Evolutionary conservation across 2,329 filamentous ascomycete species (phyloP).

Genomic region (Trichoderma oligosporum): DNA sequence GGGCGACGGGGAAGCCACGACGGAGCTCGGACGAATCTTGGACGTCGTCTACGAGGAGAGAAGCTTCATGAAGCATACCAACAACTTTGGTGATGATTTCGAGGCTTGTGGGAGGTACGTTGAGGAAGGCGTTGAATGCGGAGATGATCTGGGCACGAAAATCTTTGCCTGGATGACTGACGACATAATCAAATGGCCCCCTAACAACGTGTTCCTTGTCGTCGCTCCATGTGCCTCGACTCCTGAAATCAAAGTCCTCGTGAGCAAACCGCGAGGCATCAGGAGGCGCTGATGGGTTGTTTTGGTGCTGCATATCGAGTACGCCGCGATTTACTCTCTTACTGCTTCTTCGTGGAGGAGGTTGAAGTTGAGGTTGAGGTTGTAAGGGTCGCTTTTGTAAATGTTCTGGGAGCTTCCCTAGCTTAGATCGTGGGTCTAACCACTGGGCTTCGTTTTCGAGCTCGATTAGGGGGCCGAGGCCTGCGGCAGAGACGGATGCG

Average conservation of each 20-base stretch:
- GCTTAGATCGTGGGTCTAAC: constrained; percentile 37
- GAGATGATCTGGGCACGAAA: constrained; percentile 75
- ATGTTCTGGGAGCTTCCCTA: constrained; percentile 24
- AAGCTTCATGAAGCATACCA: constrained; percentile 82
- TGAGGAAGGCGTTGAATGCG: constrained; percentile 76
- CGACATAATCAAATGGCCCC: constrained; percentile 77
- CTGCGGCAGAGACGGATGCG: constrained; percentile 30
- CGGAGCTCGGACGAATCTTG: constrained; percentile 76
- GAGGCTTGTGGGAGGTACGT: constrained; percentile 66
- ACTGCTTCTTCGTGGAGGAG: constrained; percentile 10
- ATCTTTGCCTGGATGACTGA: constrained; percentile 77
- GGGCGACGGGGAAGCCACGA: constrained; percentile 75
- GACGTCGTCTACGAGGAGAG: constrained; percentile 80
- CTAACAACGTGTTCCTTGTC: constrained; percentile 75
- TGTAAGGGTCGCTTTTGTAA: background rate
- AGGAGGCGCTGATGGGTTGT: constrained; percentile 37
- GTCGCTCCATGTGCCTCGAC: constrained; percentile 58
- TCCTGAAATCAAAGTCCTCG: constrained; percentile 52
- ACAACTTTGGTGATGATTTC: constrained; percentile 74
- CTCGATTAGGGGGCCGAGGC: constrained; percentile 54
- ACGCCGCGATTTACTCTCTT: constrained; percentile 20
- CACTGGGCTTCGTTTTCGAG: constrained; percentile 44
- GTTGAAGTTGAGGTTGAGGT: constrained; percentile 8
- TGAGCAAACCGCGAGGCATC: constrained; percentile 52
- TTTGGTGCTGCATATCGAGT: constrained; percentile 31